These are phyloP conservation scores for Prosopis cineraria DNA, from an alignment of 306 rosid genomes.

Conservation along the genomic window DNA sequence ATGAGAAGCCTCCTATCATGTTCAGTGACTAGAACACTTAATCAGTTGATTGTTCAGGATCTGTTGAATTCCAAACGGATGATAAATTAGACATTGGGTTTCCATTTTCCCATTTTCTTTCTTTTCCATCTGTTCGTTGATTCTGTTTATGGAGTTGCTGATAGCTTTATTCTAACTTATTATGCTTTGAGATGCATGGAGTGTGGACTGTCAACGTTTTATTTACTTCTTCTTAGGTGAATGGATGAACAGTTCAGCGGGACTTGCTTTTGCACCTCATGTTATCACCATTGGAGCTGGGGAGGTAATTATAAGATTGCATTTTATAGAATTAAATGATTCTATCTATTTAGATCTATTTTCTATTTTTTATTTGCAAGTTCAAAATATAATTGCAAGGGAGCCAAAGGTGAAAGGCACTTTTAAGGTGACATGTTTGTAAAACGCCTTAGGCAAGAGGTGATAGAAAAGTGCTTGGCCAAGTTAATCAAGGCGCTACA, in stretches of 20 bases:
- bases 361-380: too few relatives aligned
- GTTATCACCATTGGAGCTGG: conserved; percentile 78
- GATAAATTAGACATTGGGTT: background rate
- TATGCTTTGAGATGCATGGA: background rate
- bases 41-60: conserved; percentile 16
- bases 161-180: background rate
- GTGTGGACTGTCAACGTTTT: conserved; percentile 23
- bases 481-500: too few relatives aligned
- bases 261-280: conserved; percentile 94
- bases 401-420: too few relatives aligned
- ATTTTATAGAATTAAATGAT: background rate
- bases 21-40: background rate
- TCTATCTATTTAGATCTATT: background rate
- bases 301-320: conserved; percentile 62
- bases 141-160: conserved; percentile 2
- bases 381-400: too few relatives aligned
- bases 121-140: background rate
- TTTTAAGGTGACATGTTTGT: too few relatives aligned
- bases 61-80: background rate
- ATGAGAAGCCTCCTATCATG: conserved; percentile 2
- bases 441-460: too few relatives aligned
- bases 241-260: conserved; percentile 98
- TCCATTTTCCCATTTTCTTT: conserved; percentile 13
- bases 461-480: too few relatives aligned
- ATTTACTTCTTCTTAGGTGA: conserved; percentile 60